phyloP scores from a whole-genome alignment of 768 basidiomycete species.

The Auricularia sp. region DNA sequence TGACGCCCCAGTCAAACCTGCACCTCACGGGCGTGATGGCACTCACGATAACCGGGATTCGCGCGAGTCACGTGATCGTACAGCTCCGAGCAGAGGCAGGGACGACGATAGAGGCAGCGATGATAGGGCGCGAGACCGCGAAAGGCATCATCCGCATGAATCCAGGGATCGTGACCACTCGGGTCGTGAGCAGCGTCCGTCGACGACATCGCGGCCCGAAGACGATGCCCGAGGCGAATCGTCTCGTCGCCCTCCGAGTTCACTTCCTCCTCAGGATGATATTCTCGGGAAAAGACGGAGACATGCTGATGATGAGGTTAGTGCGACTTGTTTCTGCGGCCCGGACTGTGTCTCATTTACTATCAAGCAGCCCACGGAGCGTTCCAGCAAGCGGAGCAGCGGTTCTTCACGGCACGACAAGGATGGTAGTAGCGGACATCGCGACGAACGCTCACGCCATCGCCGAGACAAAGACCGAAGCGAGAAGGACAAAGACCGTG shows the following conservation, averaged over 20 bases:
- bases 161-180: slow-evolving; percentile 13
- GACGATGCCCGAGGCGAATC: slow-evolving; percentile 34
- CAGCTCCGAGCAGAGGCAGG: background rate
- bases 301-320: slow-evolving; percentile 62
- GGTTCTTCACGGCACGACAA: slow-evolving; percentile 51
- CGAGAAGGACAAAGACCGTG: slow-evolving; percentile 47
- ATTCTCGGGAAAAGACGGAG: slow-evolving; percentile 63
- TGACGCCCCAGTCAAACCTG: background rate
- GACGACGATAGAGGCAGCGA: slow-evolving; percentile 19
- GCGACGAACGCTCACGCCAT: slow-evolving; percentile 63
- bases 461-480: slow-evolving; percentile 57
- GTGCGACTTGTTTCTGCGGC: slow-evolving; percentile 13
- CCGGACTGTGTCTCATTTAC: background rate
- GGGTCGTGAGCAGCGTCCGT: slow-evolving; percentile 33
- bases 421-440: slow-evolving; percentile 29
- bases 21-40: background rate
- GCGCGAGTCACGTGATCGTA: slow-evolving; percentile 11
- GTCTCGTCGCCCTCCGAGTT: slow-evolving; percentile 51
- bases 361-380: slow-evolving; percentile 27
- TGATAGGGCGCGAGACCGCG: slow-evolving; percentile 14
- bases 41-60: background rate
- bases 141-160: slow-evolving; percentile 5
- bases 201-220: slow-evolving; percentile 50
- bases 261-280: slow-evolving; percentile 48
- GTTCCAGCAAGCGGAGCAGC: slow-evolving; percentile 60